Percentiles rank a stretch among this genome's conserved stretches.
Evolutionary conservation across 441 rosid species (phyloP).

Genomic region (Euphorbia schlechtendalii): DNA sequence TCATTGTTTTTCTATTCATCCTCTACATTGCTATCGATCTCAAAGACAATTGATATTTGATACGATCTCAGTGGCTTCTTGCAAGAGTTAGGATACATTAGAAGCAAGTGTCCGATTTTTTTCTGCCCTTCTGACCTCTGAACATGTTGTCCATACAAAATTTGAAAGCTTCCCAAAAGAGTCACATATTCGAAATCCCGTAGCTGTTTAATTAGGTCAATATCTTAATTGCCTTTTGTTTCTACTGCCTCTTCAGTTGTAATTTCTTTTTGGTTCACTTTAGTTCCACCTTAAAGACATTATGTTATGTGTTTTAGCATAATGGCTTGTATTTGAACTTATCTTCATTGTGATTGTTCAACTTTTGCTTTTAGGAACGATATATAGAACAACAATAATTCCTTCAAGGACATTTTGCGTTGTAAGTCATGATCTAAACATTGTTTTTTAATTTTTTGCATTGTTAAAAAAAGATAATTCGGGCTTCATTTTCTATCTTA

Average conservation of each 20-base stretch:
- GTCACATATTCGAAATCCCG: neutral
- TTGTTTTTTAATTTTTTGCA: constrained; percentile 6
- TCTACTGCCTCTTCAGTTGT: neutral
- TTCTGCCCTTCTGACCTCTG: neutral
- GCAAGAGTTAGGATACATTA: neutral
- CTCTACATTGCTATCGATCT: neutral
- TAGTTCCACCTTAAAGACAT: constrained; percentile 10
- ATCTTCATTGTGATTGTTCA: constrained; percentile 19
- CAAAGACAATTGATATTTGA: constrained; percentile 2
- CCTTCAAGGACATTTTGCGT: constrained; percentile 91
- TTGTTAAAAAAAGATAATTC: too few species aligned
- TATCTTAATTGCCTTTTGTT: neutral
- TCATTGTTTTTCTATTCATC: constrained; percentile 7
- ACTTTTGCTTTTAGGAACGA: constrained; percentile 63
- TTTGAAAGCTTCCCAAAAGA: neutral
- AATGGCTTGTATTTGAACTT: constrained; percentile 4
- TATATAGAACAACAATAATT: constrained; percentile 73
- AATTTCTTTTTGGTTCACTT: constrained; percentile 2
- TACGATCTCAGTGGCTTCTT: neutral
- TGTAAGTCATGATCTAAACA: constrained; percentile 39
- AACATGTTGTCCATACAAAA: neutral
- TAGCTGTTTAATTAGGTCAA: neutral
- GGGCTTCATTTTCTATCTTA: neutral
- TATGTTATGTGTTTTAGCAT: constrained; percentile 9
- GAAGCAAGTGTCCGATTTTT: neutral